phyloP scores from a whole-genome alignment of 2,329 filamentous ascomycete genomes.

The Shiraia sp. region DNA sequence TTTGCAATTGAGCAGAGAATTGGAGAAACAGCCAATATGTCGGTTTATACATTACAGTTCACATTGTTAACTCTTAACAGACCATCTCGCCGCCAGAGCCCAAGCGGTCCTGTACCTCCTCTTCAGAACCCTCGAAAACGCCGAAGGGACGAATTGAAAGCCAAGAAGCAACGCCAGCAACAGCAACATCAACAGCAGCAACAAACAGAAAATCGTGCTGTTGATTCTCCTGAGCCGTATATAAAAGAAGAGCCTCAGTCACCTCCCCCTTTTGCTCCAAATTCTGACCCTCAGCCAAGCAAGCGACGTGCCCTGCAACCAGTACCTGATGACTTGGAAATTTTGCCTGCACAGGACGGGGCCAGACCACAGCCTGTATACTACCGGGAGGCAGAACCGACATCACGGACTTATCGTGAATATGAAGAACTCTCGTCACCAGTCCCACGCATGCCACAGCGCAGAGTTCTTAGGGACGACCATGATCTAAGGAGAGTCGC shows the following conservation, averaged over 20 bases:
- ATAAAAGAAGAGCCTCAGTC: slow-evolving; percentile 68
- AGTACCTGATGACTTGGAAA: slow-evolving; percentile 43
- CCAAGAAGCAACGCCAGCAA: too few species aligned
- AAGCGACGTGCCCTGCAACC: slow-evolving; percentile 47
- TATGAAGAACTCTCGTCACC: slow-evolving; percentile 47
- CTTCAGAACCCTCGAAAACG: slow-evolving; percentile 57
- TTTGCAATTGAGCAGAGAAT: too few species aligned
- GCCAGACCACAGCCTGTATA: slow-evolving; percentile 52
- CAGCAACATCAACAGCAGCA: too few species aligned
- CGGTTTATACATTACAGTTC: background rate
- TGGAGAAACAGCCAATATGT: background rate
- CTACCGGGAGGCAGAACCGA: slow-evolving; percentile 43
- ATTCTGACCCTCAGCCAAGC: slow-evolving; percentile 44
- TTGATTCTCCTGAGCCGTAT: slow-evolving; percentile 50
- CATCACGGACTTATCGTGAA: slow-evolving; percentile 48
- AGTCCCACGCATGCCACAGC: slow-evolving; percentile 43
- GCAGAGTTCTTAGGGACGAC: slow-evolving; percentile 48
- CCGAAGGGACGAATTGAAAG: slow-evolving; percentile 50
- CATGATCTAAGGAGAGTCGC: slow-evolving; percentile 54
- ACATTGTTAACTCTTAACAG: slow-evolving; percentile 7
- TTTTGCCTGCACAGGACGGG: slow-evolving; percentile 44
- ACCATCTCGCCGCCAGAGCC: slow-evolving; percentile 49
- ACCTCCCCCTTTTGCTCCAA: slow-evolving; percentile 57
- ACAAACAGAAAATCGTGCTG: slow-evolving; percentile 39
- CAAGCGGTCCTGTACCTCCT: slow-evolving; percentile 46